A percentile compares a stretch with the other conserved stretches of the same genome.
Evolutionary conservation across 495 filamentous ascomycete species (phyloP).

Genomic region (Diplogelasinospora grovesii): DNA sequence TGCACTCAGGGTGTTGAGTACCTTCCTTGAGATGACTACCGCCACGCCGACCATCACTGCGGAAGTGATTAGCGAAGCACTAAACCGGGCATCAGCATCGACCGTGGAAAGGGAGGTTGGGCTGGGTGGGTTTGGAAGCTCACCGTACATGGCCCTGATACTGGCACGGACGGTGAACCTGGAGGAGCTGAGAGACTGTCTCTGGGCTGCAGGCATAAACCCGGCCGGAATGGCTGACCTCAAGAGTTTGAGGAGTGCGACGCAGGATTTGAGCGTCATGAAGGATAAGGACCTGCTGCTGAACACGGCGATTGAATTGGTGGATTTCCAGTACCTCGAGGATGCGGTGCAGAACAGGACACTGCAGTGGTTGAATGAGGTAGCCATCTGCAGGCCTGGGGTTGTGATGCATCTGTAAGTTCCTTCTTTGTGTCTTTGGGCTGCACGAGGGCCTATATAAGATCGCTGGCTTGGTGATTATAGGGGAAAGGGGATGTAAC

Average conservation of each 20-base stretch:
- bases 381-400: slow-evolving; percentile 39
- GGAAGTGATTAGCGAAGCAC: too few species aligned
- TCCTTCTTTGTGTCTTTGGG: not conserved
- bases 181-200: slow-evolving; percentile 44
- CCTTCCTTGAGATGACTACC: slow-evolving; percentile 53
- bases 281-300: slow-evolving; percentile 51
- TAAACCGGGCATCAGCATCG: slow-evolving; percentile 6
- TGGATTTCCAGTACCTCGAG: slow-evolving; percentile 52
- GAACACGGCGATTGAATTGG: slow-evolving; percentile 48
- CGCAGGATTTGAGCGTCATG: slow-evolving; percentile 36
- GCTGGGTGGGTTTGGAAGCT: slow-evolving; percentile 5
- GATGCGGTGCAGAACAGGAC: slow-evolving; percentile 47
- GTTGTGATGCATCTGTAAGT: slow-evolving; percentile 46
- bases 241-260: slow-evolving; percentile 15
- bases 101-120: not conserved
- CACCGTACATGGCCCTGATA: slow-evolving; percentile 47
- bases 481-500: not conserved
- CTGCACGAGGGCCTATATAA: too few species aligned
- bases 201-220: slow-evolving; percentile 46
- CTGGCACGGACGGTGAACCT: slow-evolving; percentile 37
- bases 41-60: slow-evolving; percentile 15
- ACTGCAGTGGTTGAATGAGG: slow-evolving; percentile 44
- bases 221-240: slow-evolving; percentile 24
- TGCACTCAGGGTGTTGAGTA: slow-evolving; percentile 49
- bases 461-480: too few species aligned